phyloP scores from a whole-genome alignment of 371 early-diverging fungal species.

The Mortierella polycephala region DNA sequence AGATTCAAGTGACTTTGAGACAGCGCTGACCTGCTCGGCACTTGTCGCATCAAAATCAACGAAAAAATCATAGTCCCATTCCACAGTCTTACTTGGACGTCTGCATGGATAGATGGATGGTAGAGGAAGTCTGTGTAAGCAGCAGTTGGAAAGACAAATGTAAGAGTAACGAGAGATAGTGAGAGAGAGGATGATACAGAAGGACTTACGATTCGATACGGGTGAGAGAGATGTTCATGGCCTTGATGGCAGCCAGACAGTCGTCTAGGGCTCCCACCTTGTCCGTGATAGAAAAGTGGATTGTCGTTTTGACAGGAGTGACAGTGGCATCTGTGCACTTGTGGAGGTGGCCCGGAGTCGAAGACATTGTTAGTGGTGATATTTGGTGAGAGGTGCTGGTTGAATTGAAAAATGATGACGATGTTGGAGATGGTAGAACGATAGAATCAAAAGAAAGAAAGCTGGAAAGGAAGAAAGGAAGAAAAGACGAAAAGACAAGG shows the following conservation, averaged over 20 bases:
- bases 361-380: background rate
- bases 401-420: too few species aligned
- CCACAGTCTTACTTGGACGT: conserved; percentile 83
- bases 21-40: conserved; percentile 63
- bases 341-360: conserved; percentile 35
- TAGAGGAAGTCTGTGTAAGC: too few species aligned
- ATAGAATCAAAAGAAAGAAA: background rate
- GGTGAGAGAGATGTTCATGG: conserved; percentile 83
- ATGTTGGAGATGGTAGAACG: conserved; percentile 2
- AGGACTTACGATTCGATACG: conserved; percentile 88
- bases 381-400: background rate
- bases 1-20: conserved; percentile 67
- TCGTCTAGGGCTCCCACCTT: conserved; percentile 88
- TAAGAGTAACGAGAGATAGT: too few species aligned
- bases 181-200: conserved; percentile 79
- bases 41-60: conserved; percentile 82
- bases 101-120: conserved; percentile 48
- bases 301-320: conserved; percentile 26
- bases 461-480: too few species aligned
- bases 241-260: conserved; percentile 80
- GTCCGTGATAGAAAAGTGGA: conserved; percentile 88
- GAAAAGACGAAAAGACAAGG: background rate
- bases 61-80: conserved; percentile 91
- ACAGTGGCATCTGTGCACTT: conserved; percentile 38
- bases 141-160: too few species aligned